These are phyloP conservation scores for Fusarium duplospermum DNA, from an alignment of 2,329 filamentous ascomycete species.

Conservation along the genomic window DNA sequence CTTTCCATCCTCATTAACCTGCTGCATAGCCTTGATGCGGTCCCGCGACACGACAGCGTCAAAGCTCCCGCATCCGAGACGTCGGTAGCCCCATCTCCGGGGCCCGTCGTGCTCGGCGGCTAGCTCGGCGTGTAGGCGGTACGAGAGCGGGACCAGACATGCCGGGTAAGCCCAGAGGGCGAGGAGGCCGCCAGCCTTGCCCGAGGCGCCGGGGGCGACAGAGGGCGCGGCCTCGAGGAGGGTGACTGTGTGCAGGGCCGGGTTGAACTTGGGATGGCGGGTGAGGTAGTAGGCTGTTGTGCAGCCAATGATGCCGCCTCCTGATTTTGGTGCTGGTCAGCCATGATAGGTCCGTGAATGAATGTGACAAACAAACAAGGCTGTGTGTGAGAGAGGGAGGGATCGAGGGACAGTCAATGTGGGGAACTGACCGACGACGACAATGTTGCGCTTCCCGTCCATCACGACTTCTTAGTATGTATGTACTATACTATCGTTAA, in stretches of 20 bases:
- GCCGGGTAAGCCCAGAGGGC: constrained; percentile 92
- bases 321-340: constrained; percentile 55
- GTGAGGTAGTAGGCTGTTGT: constrained; percentile 93
- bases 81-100: constrained; percentile 87
- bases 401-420: background rate
- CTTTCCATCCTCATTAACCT: constrained; percentile 49
- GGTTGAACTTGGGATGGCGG: constrained; percentile 84
- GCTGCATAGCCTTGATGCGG: constrained; percentile 48
- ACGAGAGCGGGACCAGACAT: constrained; percentile 87
- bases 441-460: constrained; percentile 58
- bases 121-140: constrained; percentile 83
- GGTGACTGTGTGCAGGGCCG: constrained; percentile 79
- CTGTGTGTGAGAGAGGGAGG: background rate
- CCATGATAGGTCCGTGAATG: background rate
- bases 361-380: constrained; percentile 5
- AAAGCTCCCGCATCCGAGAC: constrained; percentile 77
- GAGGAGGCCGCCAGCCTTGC: constrained; percentile 92
- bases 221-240: constrained; percentile 85
- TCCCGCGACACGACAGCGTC: constrained; percentile 52
- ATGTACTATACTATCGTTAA: background rate
- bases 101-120: constrained; percentile 85
- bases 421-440: constrained; percentile 59
- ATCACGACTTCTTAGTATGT: constrained; percentile 32
- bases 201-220: constrained; percentile 91
- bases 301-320: constrained; percentile 92